These are phyloP conservation scores for Macrophomina tecta DNA, from an alignment of 2,329 filamentous ascomycete genomes.

Conservation along the genomic window DNA sequence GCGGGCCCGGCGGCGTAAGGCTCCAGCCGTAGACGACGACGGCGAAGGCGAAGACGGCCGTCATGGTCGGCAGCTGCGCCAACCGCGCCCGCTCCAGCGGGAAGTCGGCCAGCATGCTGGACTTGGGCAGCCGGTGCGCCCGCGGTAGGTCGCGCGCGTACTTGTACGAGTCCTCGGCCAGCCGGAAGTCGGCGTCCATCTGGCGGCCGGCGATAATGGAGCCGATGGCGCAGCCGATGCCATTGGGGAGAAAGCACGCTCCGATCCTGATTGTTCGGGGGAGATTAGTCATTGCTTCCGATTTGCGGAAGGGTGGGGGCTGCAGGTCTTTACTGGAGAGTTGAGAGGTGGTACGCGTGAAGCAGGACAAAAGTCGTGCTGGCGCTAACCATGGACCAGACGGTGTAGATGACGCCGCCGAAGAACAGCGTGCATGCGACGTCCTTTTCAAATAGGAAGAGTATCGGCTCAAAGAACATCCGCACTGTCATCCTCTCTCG, in stretches of 20 bases:
- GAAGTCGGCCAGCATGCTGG: constrained; percentile 38
- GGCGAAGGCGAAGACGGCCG: constrained; percentile 53
- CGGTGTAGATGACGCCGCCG: constrained; percentile 58
- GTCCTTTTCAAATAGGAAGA: constrained; percentile 37
- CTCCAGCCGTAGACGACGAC: constrained; percentile 62
- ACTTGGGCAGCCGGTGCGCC: constrained; percentile 6
- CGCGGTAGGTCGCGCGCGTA: constrained; percentile 23
- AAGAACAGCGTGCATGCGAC: constrained; percentile 55
- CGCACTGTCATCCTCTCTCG: neutral
- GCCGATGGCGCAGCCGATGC: constrained; percentile 60
- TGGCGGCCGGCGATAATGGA: constrained; percentile 60
- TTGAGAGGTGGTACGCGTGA: constrained; percentile 49
- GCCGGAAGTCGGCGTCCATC: constrained; percentile 57
- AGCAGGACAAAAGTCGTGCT: constrained; percentile 59
- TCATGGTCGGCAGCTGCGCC: constrained; percentile 55
- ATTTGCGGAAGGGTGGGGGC: neutral
- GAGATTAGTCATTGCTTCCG: too few relatives aligned
- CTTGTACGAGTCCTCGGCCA: constrained; percentile 33
- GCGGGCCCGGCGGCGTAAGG: constrained; percentile 43
- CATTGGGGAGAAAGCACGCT: constrained; percentile 62
- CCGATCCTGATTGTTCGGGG: constrained; percentile 47
- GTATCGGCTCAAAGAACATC: constrained; percentile 21
- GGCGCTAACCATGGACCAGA: constrained; percentile 64
- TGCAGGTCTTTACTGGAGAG: constrained; percentile 41
- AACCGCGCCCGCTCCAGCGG: constrained; percentile 60